Base-by-base conservation (phyloP, 352 stramenopile genomes). In the Phytopythium delawarense region DNA sequence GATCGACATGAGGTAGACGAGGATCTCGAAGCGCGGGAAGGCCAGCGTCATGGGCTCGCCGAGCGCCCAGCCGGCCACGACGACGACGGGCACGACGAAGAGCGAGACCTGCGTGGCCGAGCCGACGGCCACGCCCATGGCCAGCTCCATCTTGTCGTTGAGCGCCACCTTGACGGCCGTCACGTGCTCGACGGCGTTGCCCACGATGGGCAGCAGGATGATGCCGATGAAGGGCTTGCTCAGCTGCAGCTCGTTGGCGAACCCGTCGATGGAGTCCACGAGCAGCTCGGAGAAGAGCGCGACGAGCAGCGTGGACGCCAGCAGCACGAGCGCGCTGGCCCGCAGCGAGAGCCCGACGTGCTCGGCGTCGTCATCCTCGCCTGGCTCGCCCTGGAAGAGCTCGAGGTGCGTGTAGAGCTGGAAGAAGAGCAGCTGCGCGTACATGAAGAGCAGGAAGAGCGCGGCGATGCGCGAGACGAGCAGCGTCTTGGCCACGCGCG, bases 81-180 rank as follows among this genome's bases (percentile, higher is more conserved):
- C 94, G 21, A 97, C 91, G 2, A 98, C 78, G 6, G 97, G 97
- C 37, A 99, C 88, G 25, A 99, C 96, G 71, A 99, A 99, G 44
- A 99, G 85, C 49, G 96, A 97, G 28, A 99, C 96, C 65, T 99
- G 97, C 15, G 96, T 98, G 23, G 91, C 96, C 0, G 91, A 98
- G 28, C 97, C 97, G n/a, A 99, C 84, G n/a, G 97, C 96, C 32
- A 99, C 96, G 56, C 96, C 97, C 81, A 99, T 97, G 7, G 96
- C 91, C 13, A 99, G 82, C 84, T 99, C 96, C 96, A 99, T 99
- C 78, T 99, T 99, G 74, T 98, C 88, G 74, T 99, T 98, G 62
- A 98, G 89, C 23, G 96, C 97, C 7, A 99, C 96, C 30, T 96
- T 97, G 45, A 99, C 86, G 20, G 97, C 97, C 5, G 96, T 98